Conservation (phyloP, 768 basidiomycete genomes). For the Russula ochroleuca region DNA sequence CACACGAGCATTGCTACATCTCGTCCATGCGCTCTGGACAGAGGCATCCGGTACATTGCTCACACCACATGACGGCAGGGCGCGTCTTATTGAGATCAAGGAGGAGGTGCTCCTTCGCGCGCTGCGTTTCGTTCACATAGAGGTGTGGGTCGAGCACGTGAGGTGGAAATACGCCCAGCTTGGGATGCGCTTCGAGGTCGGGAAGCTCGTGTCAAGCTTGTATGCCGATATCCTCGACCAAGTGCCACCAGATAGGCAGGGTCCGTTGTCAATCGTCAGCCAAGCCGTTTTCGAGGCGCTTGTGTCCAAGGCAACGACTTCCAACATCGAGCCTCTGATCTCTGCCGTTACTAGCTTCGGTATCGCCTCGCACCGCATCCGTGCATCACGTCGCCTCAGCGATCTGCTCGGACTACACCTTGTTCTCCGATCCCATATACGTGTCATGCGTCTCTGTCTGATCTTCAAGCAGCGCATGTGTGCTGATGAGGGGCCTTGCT, state of each 20-base stretch:
- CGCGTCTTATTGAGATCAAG: conserved; percentile 65
- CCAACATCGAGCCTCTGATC: conserved; percentile 78
- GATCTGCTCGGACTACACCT: conserved; percentile 67
- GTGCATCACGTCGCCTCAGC: conserved; percentile 57
- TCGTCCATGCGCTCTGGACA: conserved; percentile 69
- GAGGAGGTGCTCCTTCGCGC: conserved; percentile 82
- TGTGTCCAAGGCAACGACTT: conserved; percentile 68
- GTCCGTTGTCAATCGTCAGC: conserved; percentile 58
- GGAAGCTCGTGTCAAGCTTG: conserved; percentile 57
- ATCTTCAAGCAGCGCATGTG: conserved; percentile 52
- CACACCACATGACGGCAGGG: conserved; percentile 48
- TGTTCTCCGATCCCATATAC: conserved; percentile 64
- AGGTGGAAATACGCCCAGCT: conserved; percentile 84
- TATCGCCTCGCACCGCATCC: conserved; percentile 55
- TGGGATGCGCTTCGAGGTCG: conserved; percentile 81
- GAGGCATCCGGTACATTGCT: conserved; percentile 60
- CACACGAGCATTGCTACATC: conserved; percentile 72
- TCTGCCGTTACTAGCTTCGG: conserved; percentile 61
- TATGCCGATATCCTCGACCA: conserved; percentile 65
- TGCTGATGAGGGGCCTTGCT: conserved; percentile 36
- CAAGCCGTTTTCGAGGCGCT: conserved; percentile 66
- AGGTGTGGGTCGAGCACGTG: conserved; percentile 83
- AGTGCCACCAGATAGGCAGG: conserved; percentile 51
- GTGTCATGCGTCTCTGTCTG: conserved; percentile 57
- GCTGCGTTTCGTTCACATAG: conserved; percentile 70